These are phyloP conservation scores for Solanum tarijense DNA, from an alignment of 257 asterid genomes.

Conservation along the genomic window DNA sequence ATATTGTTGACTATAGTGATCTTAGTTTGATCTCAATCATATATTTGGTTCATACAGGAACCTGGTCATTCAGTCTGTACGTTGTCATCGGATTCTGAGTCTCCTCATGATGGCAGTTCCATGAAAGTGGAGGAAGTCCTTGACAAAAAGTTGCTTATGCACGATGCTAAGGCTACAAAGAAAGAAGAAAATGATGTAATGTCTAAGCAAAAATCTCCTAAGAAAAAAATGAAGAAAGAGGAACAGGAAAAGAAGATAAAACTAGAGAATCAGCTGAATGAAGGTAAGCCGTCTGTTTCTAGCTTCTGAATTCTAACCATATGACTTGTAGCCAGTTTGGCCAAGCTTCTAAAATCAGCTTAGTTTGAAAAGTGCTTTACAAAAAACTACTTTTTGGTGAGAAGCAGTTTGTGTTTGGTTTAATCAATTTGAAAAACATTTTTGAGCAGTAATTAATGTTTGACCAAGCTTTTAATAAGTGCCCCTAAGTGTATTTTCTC, in stretches of 20 bases:
- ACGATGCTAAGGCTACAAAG: conserved; percentile 11
- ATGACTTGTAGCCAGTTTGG: background rate
- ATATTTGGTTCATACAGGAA: conserved; percentile 22
- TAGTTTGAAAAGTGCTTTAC: background rate
- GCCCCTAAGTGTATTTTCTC: background rate
- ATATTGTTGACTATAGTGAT: background rate
- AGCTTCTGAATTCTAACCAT: background rate
- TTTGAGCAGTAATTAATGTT: background rate
- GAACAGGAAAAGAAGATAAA: conserved; percentile 15
- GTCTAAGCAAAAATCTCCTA: conserved; percentile 22
- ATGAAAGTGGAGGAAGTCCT: conserved; percentile 11
- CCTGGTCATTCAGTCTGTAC: conserved; percentile 35
- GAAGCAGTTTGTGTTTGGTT: background rate
- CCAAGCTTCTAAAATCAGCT: background rate
- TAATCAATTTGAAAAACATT: background rate
- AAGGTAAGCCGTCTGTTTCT: conserved; percentile 25
- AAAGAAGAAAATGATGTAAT: background rate
- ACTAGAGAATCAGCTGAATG: conserved; percentile 10
- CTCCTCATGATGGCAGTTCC: conserved; percentile 32
- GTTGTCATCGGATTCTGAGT: conserved; percentile 67
- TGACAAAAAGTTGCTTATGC: conserved; percentile 9
- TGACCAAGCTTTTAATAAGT: background rate
- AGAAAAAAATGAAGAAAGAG: conserved; percentile 26
- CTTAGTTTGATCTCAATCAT: background rate
- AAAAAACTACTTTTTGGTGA: background rate